Conservation (phyloP, 805 yeast species). For the Kodamaea leandrae region DNA sequence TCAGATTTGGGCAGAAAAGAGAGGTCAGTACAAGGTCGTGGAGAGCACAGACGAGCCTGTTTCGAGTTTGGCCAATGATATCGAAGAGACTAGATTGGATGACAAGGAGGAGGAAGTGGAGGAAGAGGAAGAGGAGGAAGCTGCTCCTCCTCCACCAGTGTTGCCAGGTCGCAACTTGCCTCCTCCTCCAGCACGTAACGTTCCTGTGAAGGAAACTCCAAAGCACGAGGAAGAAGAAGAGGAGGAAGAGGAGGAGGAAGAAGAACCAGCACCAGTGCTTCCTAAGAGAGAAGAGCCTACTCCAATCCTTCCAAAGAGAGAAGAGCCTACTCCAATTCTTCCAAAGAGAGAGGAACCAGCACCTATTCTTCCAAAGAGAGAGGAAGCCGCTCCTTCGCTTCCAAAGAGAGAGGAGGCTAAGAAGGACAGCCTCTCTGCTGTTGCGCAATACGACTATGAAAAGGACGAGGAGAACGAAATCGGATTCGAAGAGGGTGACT, state of each 20-base stretch:
- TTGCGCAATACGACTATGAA: conserved; percentile 78
- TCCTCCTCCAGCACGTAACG: conserved; percentile 11
- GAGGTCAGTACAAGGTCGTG: conserved; percentile 57
- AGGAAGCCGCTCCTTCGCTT: conserved; percentile 14
- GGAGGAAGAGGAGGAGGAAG: conserved; percentile 23
- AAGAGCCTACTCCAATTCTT: conserved; percentile 10
- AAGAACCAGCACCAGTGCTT: conserved; percentile 9
- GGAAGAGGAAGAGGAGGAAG: conserved; percentile 24
- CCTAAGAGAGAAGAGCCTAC: conserved; percentile 11
- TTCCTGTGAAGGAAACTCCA: conserved; percentile 9
- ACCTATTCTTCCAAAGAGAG: conserved; percentile 18
- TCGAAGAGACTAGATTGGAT: conserved; percentile 11
- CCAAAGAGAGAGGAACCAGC: conserved; percentile 18
- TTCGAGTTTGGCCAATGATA: conserved; percentile 17
- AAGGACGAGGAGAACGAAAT: conserved; percentile 78
- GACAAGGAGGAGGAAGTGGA: conserved; percentile 12
- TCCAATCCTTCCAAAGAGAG: conserved; percentile 19
- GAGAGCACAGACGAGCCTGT: conserved; percentile 38
- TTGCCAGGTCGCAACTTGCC: conserved; percentile 13
- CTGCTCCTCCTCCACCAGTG: conserved; percentile 17
- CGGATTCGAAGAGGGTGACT: conserved; percentile 63
- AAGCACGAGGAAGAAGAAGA: conserved; percentile 21
- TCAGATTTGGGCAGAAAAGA: conserved; percentile 91
- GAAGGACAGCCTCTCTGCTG: conserved; percentile 44
- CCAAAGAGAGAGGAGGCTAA: conserved; percentile 16